Evolutionary conservation across 2,329 filamentous ascomycete species (phyloP), one percentile per base, ranked within the genome.

Genomic region (Fusarium begoniae): DNA sequence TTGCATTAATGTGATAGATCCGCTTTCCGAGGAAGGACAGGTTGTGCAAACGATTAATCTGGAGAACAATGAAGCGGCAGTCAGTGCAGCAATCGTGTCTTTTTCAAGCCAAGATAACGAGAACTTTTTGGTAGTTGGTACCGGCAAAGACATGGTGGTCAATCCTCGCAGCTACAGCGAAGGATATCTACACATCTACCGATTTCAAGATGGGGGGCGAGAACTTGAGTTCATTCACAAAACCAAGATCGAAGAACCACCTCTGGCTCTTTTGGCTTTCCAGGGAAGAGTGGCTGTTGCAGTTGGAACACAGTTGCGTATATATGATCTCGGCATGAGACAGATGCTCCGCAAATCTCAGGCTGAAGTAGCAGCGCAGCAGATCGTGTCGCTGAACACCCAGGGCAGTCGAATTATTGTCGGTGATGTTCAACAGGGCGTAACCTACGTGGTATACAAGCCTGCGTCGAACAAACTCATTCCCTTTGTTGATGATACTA

Each of bases 191-290:
- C 94, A 98, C 78, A 93, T 98, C 32, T 99, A 98, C 82, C 91
- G 94, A 47, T 94, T 99, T 81, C 90, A 93, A 58, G 93, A 97
- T 55, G 91, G 94, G 70, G 97, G 97, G n/a, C 91, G 91, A 63
- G 91, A 94, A 78, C 88, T 99, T 22, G 94, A 98, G 79, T 96
- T 98, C 66, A 95, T 98, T 72, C 96, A 99, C 84, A 98, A 98
- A 83, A 99, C 97, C 2, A 94, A 95, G 78, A 89, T 98, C 12
- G 94, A 97, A 75, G 92, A 95, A 73, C 95, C 96, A 5, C 94
- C 97, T 3, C 90, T 94, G 78, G 96, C 96, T n/a, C 87, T 99
- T 22, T 86, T 96, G n/a, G 88, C 91, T 7, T 99, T 99, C 86
- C 96, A 98, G 81, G 97, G 97, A 37, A 93, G 93, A 74, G 87